Conservation (phyloP, 1,284 basidiomycete species). For the Tylopilus sp. region DNA sequence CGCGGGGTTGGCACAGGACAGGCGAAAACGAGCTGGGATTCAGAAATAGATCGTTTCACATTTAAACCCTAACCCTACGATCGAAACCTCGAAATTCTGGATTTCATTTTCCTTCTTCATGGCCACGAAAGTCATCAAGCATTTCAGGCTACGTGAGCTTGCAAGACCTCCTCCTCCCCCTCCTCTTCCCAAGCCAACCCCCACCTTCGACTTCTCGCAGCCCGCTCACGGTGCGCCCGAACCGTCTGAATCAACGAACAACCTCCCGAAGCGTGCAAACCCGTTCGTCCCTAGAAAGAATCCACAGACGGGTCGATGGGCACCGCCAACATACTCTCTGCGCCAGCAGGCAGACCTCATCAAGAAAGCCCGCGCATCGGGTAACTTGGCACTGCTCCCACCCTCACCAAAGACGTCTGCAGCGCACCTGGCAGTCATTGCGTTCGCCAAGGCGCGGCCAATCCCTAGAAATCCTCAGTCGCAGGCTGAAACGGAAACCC, state of each 20-base stretch:
- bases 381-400: slow-evolving; percentile 56
- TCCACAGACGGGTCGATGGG: slow-evolving; percentile 60
- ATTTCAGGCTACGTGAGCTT: slow-evolving; percentile 45
- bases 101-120: slow-evolving; percentile 9
- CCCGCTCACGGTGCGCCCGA: slow-evolving; percentile 4
- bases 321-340: slow-evolving; percentile 63
- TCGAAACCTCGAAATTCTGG: too few species aligned
- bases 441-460: slow-evolving; percentile 19
- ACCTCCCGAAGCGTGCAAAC: slow-evolving; percentile 38
- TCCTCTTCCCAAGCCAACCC: slow-evolving; percentile 34
- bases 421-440: slow-evolving; percentile 16
- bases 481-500: not conserved
- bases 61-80: not conserved
- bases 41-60: too few species aligned
- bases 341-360: slow-evolving; percentile 74
- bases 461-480: slow-evolving; percentile 7
- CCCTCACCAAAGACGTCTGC: slow-evolving; percentile 53
- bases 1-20: too few species aligned
- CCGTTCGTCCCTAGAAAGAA: slow-evolving; percentile 67
- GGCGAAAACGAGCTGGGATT: too few species aligned
- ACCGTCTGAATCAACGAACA: slow-evolving; percentile 5
- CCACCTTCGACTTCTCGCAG: slow-evolving; percentile 20
- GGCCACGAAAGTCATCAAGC: slow-evolving; percentile 40
- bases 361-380: slow-evolving; percentile 58
- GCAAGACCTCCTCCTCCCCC: slow-evolving; percentile 34